These are phyloP conservation scores for Colletotrichum acutatum DNA, from an alignment of 2,329 filamentous ascomycete genomes.

Conservation along the genomic window DNA sequence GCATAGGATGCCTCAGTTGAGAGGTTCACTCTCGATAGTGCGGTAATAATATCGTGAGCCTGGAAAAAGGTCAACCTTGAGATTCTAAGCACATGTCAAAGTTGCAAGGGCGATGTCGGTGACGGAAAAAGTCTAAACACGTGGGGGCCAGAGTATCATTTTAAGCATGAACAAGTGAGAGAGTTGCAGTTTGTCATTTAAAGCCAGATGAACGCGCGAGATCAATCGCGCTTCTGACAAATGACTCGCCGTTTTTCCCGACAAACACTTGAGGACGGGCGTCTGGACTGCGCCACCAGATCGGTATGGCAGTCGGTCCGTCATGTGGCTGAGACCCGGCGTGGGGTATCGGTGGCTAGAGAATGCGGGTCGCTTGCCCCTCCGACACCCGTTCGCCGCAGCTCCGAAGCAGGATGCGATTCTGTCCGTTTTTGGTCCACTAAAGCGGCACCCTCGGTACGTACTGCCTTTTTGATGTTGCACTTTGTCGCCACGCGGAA, in stretches of 20 bases:
- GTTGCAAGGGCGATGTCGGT: constrained; percentile 20
- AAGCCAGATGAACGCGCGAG: constrained; percentile 18
- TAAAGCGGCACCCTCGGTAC: constrained; percentile 1
- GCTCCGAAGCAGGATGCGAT: not conserved
- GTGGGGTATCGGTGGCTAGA: constrained; percentile 2
- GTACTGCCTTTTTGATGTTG: not conserved
- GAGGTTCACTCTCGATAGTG: not conserved
- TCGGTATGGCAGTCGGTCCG: not conserved
- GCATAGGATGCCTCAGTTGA: constrained; percentile 27
- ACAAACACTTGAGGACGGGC: not conserved
- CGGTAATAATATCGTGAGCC: not conserved
- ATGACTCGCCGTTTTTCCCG: constrained; percentile 25
- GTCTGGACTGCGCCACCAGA: not conserved
- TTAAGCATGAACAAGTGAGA: constrained; percentile 20
- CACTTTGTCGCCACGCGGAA: not conserved
- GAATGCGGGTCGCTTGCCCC: not conserved
- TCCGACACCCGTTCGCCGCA: not conserved
- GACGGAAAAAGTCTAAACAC: constrained; percentile 28
- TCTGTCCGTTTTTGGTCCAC: not conserved
- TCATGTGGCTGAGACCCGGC: not conserved
- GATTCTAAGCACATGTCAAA: constrained; percentile 24
- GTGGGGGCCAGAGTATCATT: constrained; percentile 26
- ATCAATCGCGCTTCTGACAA: not conserved
- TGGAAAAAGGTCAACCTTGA: not conserved
- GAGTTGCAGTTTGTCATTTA: constrained; percentile 26